Base-by-base conservation (phyloP, 2,329 filamentous ascomycete genomes). In the Cytospora paraplurivora region DNA sequence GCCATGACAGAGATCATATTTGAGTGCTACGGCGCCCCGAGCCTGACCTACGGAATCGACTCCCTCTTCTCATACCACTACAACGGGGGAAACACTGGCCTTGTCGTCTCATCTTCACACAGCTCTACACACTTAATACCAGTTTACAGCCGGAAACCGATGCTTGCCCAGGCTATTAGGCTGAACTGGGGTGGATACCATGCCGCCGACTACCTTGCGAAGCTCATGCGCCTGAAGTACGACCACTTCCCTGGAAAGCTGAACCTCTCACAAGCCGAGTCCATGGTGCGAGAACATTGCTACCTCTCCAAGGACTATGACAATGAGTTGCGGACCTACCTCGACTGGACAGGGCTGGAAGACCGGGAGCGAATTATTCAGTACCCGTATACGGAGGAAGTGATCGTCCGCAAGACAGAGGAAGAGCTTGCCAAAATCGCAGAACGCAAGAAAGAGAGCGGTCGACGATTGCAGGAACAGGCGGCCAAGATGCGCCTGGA, bases 1-100 rank as follows among this genome's bases (percentile, higher is more conserved):
- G 92, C 91, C 69, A 98, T 98, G 94, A 96, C 91, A 51, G 95
- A 99, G 73, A 94, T 98, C 62, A 81, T 99, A 12, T 99, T 98
- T 75, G 95, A 99, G 76, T 96, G 93, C 77, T 99, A 99, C 76
- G 86, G 87, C 65, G 93, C 91, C 12, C 94, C 95, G 0, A 94
- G 92, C 1, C 84, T 97, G 33, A 91, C 93, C 19, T 97, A 95
- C 76, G 95, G 95, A 58, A 93, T 99, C 77, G 95, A 99, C 76
- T 96, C 93, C 12, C 85, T 99, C 37, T 99, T 99, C 79, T 96
- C 94, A 21, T 99, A 97, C 79, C 84, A 89, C 66, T 91, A 97
- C 79, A 99, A 99, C 74, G 87, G 90, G 66, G 95, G 95, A 67
- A 87, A 83, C 57, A 94, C 91, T 33, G 95, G 95, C 7, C 81